Evolutionary conservation across 805 yeast genomes (phyloP), one percentile per base, ranked within the genome.

Genomic region (Saccharomyces eubayanus): DNA sequence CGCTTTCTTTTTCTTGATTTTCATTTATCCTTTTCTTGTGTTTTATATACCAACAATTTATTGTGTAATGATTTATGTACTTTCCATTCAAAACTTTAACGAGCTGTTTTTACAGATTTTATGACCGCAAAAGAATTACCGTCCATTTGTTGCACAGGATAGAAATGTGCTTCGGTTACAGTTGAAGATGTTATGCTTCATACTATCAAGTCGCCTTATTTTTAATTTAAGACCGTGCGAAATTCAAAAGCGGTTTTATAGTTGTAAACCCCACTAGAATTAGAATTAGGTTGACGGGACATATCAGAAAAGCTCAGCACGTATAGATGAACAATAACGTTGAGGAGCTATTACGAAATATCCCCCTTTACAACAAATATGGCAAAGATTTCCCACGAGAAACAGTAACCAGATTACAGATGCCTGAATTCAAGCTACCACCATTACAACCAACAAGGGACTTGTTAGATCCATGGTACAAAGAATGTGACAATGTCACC

Each of bases 381-480:
- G 66, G 68, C 2, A 47, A 51, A 1, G 54, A 54, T 14, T 61
- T 62, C 43, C 69, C 69, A 3, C 59, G 56, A 14, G 55, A 50
- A 14, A 16, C 45, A 16, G 46, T 50, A 21, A 28, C 46, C 2
- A 46, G 27, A 30, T 29, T 55, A 8, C 53, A 56, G 21, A 50
- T 62, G 12, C 59, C 62, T 3, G 60, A 61, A 31, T 55, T 62
- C 14, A 51, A 49, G 21, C 30, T 61, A 30, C 59, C 55, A 28
- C 59, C 60, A 21, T 21, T 57, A 36, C 62, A 63, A 14, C 59
- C 61, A 1, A 49, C 58, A 9, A 48, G 52, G 8, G 63, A 64
- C 16, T 62, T 63, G 57, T 59, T 68, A 36, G 55, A 52, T 6
- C 65, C 68, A 9, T 68, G 72, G 72, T 51, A 60, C 20, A 45